Base-by-base conservation (phyloP, 805 yeast species). In the Myxozyma geophila region DNA sequence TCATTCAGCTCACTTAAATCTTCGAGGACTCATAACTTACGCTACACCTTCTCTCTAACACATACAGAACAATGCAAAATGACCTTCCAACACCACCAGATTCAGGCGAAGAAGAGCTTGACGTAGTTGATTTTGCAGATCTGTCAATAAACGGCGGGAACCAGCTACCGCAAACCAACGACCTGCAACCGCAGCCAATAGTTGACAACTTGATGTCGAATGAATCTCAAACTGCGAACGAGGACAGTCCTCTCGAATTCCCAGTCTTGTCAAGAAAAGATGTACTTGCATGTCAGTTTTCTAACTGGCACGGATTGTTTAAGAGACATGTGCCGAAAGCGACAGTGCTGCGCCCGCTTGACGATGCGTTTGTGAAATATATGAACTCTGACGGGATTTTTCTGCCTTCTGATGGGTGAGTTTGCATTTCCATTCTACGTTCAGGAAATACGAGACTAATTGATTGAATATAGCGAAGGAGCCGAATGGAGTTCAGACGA, bases 371-470 rank as follows among this genome's bases (percentile, higher is more conserved):
- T 70, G 75, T 88, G 1, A 80, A 82, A 3, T 89, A 88, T 70
- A 72, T 89, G 55, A 79, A 80, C 17, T 80, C 83, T 36, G 96
- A 90, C 71, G 92, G 91, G 1, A 87, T 90, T 40, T 78, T 74
- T 36, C 76, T 90, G 8, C 90, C 91, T 0, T 75, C 77, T 0
- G 85, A 81, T 17, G 79, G 70, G 54, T 51, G 21, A 17, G 46
- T n/a, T 12, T 21, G 17, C 2, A n/a, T 15, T 52, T 33, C 19
- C 21, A 17, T 4, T 17, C 12, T 35, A 2, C n/a, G 23, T 33
- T 9, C 35, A 6, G 47, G 4, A 48, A 4, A 1, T 2, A 41
- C 43, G 6, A 8, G 23, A 7, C 33, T 41, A 8, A 48, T 9
- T 7, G 13, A 9, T n/a, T 8, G 19, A 17, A 8, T 17, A 36